These are phyloP conservation scores for Ophiorrhiza pumila DNA, from an alignment of 257 asterid species.

Conservation along the genomic window DNA sequence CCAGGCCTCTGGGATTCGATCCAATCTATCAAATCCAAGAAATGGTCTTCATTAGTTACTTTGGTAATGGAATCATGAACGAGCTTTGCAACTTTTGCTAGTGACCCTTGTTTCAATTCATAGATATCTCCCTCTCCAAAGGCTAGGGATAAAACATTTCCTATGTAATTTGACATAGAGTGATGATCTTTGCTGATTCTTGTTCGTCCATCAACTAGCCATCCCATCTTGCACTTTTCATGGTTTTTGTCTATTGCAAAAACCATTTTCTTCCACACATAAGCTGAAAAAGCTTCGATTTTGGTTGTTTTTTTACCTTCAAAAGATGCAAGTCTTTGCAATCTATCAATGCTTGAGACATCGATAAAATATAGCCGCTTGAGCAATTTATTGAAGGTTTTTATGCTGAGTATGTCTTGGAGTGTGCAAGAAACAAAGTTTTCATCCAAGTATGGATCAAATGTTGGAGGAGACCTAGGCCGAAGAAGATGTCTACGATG, in stretches of 20 bases:
- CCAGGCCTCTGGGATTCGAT: slow-evolving; percentile 61
- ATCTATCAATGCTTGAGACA: slow-evolving; percentile 25
- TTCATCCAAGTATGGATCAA: slow-evolving; percentile 40
- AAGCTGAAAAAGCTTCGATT: slow-evolving; percentile 55
- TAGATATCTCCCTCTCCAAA: slow-evolving; percentile 32
- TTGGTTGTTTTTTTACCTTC: slow-evolving; percentile 39
- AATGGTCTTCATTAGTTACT: slow-evolving; percentile 43
- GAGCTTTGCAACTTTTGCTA: slow-evolving; percentile 31
- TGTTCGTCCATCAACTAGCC: slow-evolving; percentile 53
- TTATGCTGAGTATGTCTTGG: slow-evolving; percentile 37
- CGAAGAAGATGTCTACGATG: slow-evolving; percentile 39
- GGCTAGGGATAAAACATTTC: slow-evolving; percentile 45
- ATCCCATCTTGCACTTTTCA: slow-evolving; percentile 46
- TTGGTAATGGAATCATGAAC: slow-evolving; percentile 34
- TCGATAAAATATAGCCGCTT: slow-evolving; percentile 45
- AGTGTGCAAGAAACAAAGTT: slow-evolving; percentile 51
- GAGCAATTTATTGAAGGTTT: slow-evolving; percentile 28
- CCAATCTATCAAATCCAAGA: slow-evolving; percentile 59
- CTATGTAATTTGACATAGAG: slow-evolving; percentile 41
- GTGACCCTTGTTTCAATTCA: slow-evolving; percentile 25
- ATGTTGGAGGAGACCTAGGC: slow-evolving; percentile 37
- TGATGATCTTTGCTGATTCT: slow-evolving; percentile 22
- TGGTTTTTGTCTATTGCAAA: slow-evolving; percentile 27
- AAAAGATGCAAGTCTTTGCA: slow-evolving; percentile 34
- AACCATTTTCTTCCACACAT: slow-evolving; percentile 54